These are phyloP conservation scores for Calocybe indica DNA, from an alignment of 768 basidiomycete species.

Conservation along the genomic window DNA sequence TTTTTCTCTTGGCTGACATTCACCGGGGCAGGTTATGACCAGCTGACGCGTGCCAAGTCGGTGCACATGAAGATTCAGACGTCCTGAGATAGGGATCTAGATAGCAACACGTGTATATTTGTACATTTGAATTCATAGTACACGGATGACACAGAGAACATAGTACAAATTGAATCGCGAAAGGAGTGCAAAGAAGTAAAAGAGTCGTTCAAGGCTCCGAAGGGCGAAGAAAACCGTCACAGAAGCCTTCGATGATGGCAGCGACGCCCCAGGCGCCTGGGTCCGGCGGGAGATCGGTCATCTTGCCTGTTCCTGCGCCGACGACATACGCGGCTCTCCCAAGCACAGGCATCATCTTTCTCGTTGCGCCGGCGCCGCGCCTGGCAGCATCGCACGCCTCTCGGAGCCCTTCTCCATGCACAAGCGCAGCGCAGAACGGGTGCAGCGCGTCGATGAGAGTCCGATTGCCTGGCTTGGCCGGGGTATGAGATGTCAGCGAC, in stretches of 20 bases:
- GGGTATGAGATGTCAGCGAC: conserved; percentile 35
- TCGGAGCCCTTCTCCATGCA: conserved; percentile 12
- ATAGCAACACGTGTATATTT: neutral
- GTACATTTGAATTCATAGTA: neutral
- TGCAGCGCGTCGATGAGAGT: conserved; percentile 50
- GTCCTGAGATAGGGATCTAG: conserved; percentile 9
- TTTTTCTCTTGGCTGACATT: conserved; percentile 1
- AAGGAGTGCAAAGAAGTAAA: neutral
- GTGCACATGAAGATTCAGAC: conserved; percentile 81
- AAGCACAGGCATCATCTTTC: conserved; percentile 38
- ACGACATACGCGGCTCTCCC: conserved; percentile 48
- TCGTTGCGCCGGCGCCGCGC: conserved; percentile 41
- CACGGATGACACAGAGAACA: too few species aligned
- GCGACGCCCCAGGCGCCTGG: conserved; percentile 53
- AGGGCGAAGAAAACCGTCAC: too few species aligned
- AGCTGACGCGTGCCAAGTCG: conserved; percentile 74
- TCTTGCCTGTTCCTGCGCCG: conserved; percentile 16
- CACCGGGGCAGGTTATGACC: conserved; percentile 67
- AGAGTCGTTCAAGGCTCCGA: too few species aligned
- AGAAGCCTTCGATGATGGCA: conserved; percentile 33
- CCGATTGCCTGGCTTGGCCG: conserved; percentile 48
- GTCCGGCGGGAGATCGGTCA: conserved; percentile 35
- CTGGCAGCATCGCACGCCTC: conserved; percentile 30
- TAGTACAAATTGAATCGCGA: neutral
- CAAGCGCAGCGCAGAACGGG: conserved; percentile 36